phyloP scores from a whole-genome alignment of 2,329 filamentous ascomycete species.

The Aspergillus glaucus region DNA sequence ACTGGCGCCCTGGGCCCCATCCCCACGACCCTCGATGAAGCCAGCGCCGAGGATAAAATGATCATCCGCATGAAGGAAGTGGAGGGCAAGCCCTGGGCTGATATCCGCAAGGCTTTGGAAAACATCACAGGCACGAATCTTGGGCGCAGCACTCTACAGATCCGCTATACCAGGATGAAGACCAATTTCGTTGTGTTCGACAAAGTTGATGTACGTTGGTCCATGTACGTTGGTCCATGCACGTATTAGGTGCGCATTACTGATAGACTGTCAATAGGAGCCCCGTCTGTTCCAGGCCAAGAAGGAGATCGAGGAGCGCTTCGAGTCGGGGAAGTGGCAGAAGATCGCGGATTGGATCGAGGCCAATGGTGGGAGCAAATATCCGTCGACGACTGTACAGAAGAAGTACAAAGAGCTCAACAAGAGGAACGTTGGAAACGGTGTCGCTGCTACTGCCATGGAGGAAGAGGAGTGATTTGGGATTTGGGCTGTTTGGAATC shows the following conservation, averaged over 20 bases:
- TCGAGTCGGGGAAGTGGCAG: conserved; percentile 35
- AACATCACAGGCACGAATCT: neutral
- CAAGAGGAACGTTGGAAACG: conserved; percentile 10
- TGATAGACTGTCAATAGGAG: conserved; percentile 14
- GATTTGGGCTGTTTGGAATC: neutral
- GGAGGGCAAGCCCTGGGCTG: neutral
- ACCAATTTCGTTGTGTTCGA: conserved; percentile 11
- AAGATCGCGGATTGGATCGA: conserved; percentile 21
- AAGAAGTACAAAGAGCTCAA: conserved; percentile 38
- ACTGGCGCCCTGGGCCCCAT: conserved; percentile 10
- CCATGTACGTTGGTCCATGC: conserved; percentile 5
- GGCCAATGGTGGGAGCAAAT: conserved; percentile 18
- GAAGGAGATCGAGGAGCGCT: conserved; percentile 33
- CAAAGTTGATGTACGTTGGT: conserved; percentile 22
- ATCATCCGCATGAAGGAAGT: neutral
- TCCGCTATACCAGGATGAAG: neutral
- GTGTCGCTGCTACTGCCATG: neutral
- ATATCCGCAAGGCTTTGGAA: neutral
- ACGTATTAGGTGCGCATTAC: neutral
- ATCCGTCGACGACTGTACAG: conserved; percentile 27
- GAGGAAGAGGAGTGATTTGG: neutral
- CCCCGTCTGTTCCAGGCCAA: conserved; percentile 29
- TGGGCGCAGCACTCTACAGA: neutral
- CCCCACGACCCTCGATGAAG: conserved; percentile 14
- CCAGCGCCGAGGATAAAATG: neutral